Evolutionary conservation across 495 filamentous ascomycete genomes (phyloP).

Genomic region (Penicillium herquei): DNA sequence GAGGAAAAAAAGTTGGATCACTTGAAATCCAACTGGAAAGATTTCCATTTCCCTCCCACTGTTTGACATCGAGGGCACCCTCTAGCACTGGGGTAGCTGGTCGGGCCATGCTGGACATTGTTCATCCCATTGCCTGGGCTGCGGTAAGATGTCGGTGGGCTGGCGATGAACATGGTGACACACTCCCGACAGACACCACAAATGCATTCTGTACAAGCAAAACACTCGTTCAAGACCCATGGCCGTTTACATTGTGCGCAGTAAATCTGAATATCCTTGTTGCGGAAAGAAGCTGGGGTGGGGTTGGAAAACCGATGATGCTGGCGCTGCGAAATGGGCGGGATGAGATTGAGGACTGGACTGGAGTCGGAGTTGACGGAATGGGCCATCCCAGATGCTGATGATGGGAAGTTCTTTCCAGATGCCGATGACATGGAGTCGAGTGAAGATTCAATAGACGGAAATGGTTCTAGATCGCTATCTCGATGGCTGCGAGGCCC

Average conservation of each 20-base stretch:
- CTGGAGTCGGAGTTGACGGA: slow-evolving; percentile 50
- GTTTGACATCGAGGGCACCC: slow-evolving; percentile 53
- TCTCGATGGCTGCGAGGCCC: slow-evolving; percentile 44
- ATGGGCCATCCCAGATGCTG: slow-evolving; percentile 45
- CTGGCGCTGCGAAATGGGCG: slow-evolving; percentile 41
- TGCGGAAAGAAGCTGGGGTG: slow-evolving; percentile 42
- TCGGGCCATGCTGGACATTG: slow-evolving; percentile 31
- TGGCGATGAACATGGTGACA: slow-evolving; percentile 70
- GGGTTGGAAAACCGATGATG: slow-evolving; percentile 51
- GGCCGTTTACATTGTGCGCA: slow-evolving; percentile 78
- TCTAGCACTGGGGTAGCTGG: slow-evolving; percentile 40
- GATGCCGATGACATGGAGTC: slow-evolving; percentile 53
- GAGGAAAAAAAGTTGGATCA: slow-evolving; percentile 22
- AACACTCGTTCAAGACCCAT: slow-evolving; percentile 73
- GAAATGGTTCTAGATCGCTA: slow-evolving; percentile 71
- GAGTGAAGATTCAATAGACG: slow-evolving; percentile 73
- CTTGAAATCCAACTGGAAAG: slow-evolving; percentile 54
- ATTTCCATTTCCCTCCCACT: slow-evolving; percentile 52
- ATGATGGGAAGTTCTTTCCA: slow-evolving; percentile 66
- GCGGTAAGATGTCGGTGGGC: slow-evolving; percentile 38
- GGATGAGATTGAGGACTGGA: slow-evolving; percentile 43
- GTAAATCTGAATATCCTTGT: slow-evolving; percentile 74
- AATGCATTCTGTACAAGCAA: slow-evolving; percentile 92
- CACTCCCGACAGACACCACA: slow-evolving; percentile 86
- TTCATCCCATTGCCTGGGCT: slow-evolving; percentile 38